A percentile compares a stretch with the other conserved stretches of the same genome.
phyloP scores from a whole-genome alignment of 441 rosid species.

The Mallotus japonicus region DNA sequence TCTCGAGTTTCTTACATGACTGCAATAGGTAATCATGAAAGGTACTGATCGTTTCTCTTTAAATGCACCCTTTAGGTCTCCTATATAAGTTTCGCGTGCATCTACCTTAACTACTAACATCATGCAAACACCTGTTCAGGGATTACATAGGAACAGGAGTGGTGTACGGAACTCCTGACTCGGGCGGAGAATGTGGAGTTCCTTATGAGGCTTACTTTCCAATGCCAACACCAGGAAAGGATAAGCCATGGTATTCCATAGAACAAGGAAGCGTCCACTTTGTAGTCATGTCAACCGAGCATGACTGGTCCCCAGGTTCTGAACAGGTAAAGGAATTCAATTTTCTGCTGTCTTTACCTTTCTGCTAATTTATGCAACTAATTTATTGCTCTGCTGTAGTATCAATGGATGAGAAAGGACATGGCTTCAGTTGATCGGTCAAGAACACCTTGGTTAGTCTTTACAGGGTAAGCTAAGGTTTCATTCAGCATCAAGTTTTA shows the following conservation, averaged over 20 bases:
- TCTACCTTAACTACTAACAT: no score
- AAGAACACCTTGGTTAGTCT: conserved; percentile 57
- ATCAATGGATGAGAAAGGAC: conserved; percentile 54
- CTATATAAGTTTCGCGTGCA: no score
- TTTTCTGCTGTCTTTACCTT: not conserved
- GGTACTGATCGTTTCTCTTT: conserved; percentile 26
- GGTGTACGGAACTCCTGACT: conserved; percentile 45
- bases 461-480: conserved; percentile 37
- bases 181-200: conserved; percentile 75
- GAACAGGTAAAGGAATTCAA: conserved; percentile 36
- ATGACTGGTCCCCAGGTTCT: conserved; percentile 39
- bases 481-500: not conserved
- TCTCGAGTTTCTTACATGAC: conserved; percentile 63
- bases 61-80: not conserved
- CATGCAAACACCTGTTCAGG: conserved; percentile 24
- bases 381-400: conserved; percentile 23
- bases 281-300: conserved; percentile 59
- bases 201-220: conserved; percentile 64
- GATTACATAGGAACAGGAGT: conserved; percentile 50
- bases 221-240: conserved; percentile 55
- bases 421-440: conserved; percentile 55
- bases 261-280: conserved; percentile 55
- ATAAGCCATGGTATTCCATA: conserved; percentile 68
- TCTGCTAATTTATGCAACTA: not conserved
- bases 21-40: conserved; percentile 63